Evolutionary conservation across 1,284 basidiomycete species (phyloP).

Genomic region (Ceratobasidium sp.): DNA sequence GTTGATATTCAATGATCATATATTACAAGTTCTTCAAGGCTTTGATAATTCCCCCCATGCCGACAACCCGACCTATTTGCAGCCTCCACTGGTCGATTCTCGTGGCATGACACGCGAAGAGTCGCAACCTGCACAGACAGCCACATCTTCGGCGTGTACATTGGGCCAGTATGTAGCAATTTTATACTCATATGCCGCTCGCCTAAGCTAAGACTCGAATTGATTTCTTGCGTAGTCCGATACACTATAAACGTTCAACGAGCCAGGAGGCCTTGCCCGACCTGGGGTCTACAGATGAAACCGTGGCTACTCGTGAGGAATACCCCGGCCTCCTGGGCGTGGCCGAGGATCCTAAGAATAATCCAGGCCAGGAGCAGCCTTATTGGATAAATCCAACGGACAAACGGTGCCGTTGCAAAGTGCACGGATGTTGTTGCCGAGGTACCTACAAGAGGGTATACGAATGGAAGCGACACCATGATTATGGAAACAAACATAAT

Average conservation of each 20-base stretch:
- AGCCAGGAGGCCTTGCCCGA: not conserved
- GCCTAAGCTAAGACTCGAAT: not conserved
- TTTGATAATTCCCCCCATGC: not conserved
- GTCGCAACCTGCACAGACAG: not conserved
- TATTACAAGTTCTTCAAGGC: too few relatives aligned
- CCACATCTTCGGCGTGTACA: not conserved
- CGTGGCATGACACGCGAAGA: not conserved
- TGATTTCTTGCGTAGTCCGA: not conserved
- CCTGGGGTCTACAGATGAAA: not conserved
- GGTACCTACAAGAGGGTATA: not conserved
- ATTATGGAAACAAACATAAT: not conserved
- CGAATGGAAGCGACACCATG: conserved; percentile 11
- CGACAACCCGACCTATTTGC: not conserved
- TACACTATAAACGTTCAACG: not conserved
- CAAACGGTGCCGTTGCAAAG: not conserved
- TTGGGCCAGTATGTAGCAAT: not conserved
- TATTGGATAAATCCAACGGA: not conserved
- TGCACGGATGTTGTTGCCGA: not conserved
- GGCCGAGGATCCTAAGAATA: not conserved
- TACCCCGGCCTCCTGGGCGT: not conserved
- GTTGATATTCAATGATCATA: too few relatives aligned
- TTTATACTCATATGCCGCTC: not conserved
- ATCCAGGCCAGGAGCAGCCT: not conserved
- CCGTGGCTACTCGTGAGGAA: not conserved
- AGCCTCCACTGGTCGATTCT: not conserved